Evolutionary conservation across 2,329 filamentous ascomycete genomes (phyloP).

Genomic region (Neofusicoccum sp.): DNA sequence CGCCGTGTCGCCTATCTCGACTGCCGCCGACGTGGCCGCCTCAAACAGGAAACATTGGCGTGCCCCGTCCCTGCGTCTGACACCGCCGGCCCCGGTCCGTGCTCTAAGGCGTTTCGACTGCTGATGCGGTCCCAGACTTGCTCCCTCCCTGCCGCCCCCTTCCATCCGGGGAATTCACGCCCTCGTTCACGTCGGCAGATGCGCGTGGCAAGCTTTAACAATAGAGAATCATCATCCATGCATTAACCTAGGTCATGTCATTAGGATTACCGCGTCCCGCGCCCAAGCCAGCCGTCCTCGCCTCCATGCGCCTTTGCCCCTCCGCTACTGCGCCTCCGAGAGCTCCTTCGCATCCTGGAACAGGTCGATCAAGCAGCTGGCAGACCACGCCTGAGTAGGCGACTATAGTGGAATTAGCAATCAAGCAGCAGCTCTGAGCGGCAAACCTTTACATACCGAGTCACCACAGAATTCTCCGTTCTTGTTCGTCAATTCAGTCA

Average conservation of each 20-base stretch:
- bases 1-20: neutral
- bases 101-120: too few relatives aligned
- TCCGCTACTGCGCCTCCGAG: constrained; percentile 9
- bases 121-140: too few relatives aligned
- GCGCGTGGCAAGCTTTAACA: too few relatives aligned
- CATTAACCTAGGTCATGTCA: too few relatives aligned
- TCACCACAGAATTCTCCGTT: constrained; percentile 81
- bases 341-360: constrained; percentile 80
- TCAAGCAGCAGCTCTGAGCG: constrained; percentile 24
- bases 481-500: constrained; percentile 93
- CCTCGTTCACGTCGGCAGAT: too few relatives aligned
- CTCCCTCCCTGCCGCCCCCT: too few relatives aligned
- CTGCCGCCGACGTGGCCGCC: neutral
- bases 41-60: neutral
- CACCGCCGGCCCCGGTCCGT: neutral
- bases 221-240: too few relatives aligned
- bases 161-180: too few relatives aligned
- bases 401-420: constrained; percentile 58
- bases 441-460: constrained; percentile 65
- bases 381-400: constrained; percentile 95
- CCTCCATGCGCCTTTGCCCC: neutral
- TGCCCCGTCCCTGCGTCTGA: neutral
- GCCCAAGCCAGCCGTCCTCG: neutral
- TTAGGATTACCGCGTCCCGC: neutral
- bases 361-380: constrained; percentile 89